Evolutionary conservation across 73 alveolate genomes (phyloP), one percentile per base, ranked within the genome.

Genomic region (Breviolum minutum): DNA sequence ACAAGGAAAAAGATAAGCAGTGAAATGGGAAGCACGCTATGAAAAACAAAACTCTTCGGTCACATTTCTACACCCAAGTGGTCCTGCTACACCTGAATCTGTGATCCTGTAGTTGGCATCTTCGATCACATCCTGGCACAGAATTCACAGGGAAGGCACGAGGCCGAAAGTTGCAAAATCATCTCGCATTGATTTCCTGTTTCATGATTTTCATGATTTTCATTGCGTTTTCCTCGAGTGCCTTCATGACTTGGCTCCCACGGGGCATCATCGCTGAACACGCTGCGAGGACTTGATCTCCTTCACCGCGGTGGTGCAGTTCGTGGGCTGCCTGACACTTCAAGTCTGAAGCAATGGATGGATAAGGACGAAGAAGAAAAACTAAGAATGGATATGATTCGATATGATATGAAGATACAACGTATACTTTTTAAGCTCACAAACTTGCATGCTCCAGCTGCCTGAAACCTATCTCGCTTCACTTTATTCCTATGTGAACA

Each of bases 241-340:
- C 94, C 94, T 86, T 86, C 94, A 86, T 86, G 80, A 86, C 94
- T 12, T 61, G 64, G 27, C 62, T 63, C 80, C 30, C 80, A 17
- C 63, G 62, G n/a, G 94, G 94, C 80, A 86, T 24, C 54, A 17
- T 26, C n/a, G 17, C 80, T 7, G 80, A 63, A 24, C 61, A 27
- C 80, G 94, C 94, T 29, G 22, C 80, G 80, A 86, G 79, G 32
- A 86, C 10, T 14, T 26, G 17, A 11, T 86, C 32, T 54, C 94
- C 94, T 16, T 63, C 77, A 17, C 80, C 94, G 63, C 94, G 94
- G 26, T 26, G 92, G 76, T 83, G 92, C 64, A 63, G 64, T 63
- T 63, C n/a, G 79, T 86, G 94, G n/a, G 94, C 77, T 14, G 63
- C 94, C 94, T 86, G 64, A n/a, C 54, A 24, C 40, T 68, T 68